A percentile compares a stretch with the other conserved stretches of the same genome.
Conservation (phyloP, 345 rosid species). For the Bruguiera gymnorhiza region DNA sequence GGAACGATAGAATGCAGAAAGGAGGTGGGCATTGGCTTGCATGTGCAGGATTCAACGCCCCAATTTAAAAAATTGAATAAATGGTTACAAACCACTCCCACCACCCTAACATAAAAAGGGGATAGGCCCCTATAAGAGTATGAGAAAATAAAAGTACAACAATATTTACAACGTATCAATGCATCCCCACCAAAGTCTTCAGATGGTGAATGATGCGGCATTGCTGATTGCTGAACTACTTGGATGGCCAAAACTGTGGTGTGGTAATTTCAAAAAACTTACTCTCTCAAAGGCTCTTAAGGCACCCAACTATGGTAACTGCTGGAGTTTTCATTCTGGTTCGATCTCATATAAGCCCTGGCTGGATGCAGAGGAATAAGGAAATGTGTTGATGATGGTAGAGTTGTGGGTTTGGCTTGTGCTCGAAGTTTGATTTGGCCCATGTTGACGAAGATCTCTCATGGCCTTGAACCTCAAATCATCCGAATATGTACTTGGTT, state of each 20-base stretch:
- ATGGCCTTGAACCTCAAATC: conserved; percentile 34
- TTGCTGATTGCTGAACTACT: not conserved
- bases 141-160: not conserved
- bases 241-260: not conserved
- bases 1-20: too few species aligned
- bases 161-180: not conserved
- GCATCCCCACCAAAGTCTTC: not conserved
- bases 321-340: not conserved
- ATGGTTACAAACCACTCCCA: too few species aligned
- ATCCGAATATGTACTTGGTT: conserved; percentile 7
- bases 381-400: conserved; percentile 18
- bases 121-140: not conserved
- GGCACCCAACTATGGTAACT: not conserved
- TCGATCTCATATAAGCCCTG: not conserved
- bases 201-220: not conserved
- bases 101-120: too few species aligned
- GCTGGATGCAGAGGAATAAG: conserved; percentile 26
- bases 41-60: too few species aligned
- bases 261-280: not conserved
- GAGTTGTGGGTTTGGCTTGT: conserved; percentile 35
- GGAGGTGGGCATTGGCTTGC: too few species aligned
- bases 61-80: too few species aligned
- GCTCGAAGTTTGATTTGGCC: conserved; percentile 24
- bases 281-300: not conserved
- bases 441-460: conserved; percentile 37